Conservation (phyloP, 1,284 basidiomycete species). For the Cerioporus squamosus region DNA sequence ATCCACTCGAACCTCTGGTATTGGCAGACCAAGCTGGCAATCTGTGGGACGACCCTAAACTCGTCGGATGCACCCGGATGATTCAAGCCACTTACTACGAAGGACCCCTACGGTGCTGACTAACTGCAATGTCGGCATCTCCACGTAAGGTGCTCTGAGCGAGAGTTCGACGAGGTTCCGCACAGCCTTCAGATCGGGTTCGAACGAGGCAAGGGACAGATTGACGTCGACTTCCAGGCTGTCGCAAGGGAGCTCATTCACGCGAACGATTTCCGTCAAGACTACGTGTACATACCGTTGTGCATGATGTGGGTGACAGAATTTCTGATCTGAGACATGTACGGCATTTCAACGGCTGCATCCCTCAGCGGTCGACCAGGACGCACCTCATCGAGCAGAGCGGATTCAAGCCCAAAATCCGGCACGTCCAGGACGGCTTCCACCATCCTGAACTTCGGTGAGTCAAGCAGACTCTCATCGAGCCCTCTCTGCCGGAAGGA, state of each 20-base stretch:
- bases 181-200: conserved; percentile 18
- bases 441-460: conserved; percentile 36
- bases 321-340: conserved; percentile 14
- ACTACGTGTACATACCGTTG: conserved; percentile 29
- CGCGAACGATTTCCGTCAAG: too few relatives aligned
- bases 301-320: conserved; percentile 37
- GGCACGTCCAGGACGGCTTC: conserved; percentile 35
- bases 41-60: background rate
- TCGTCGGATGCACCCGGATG: background rate
- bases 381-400: conserved; percentile 34
- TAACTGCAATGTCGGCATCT: conserved; percentile 31
- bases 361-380: background rate
- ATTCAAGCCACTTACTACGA: conserved; percentile 18
- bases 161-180: conserved; percentile 29
- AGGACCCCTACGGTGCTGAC: conserved; percentile 36
- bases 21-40: conserved; percentile 5
- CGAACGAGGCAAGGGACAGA: conserved; percentile 24
- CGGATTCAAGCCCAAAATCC: conserved; percentile 33
- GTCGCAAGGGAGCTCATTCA: background rate
- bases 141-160: conserved; percentile 19
- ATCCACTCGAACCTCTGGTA: conserved; percentile 10
- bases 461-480: conserved; percentile 29
- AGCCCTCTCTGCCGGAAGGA: conserved; percentile 35
- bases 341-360: background rate
- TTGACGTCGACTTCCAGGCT: conserved; percentile 44